Conservation (phyloP, 108 stramenopile genomes). For the Discostella stelligeroides region DNA sequence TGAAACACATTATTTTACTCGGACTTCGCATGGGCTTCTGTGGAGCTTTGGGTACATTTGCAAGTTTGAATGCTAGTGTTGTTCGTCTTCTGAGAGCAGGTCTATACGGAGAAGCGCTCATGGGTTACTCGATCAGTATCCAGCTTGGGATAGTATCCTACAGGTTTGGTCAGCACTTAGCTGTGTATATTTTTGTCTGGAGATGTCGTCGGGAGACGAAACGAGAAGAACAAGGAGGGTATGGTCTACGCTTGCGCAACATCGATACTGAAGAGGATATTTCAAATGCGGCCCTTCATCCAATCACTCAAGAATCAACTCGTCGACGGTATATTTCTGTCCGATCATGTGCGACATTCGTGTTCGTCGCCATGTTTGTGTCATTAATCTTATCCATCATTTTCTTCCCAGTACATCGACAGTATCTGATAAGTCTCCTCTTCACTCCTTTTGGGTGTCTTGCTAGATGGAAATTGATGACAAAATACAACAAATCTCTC, state of each 20-base stretch:
- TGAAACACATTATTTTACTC: conserved; percentile 78
- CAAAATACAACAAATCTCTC: conserved; percentile 62
- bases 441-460: conserved; percentile 82
- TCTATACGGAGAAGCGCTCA: conserved; percentile 66
- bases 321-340: conserved; percentile 58
- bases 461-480: conserved; percentile 70
- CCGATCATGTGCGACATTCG: conserved; percentile 67
- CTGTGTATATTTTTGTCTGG: conserved; percentile 85
- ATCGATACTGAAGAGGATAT: conserved; percentile 33
- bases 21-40: conserved; percentile 84
- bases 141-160: conserved; percentile 79
- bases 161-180: conserved; percentile 79
- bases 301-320: conserved; percentile 4
- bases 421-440: conserved; percentile 67
- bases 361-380: conserved; percentile 64
- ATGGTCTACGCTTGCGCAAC: conserved; percentile 66
- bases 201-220: conserved; percentile 66
- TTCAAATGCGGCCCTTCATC: conserved; percentile 7
- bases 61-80: conserved; percentile 81
- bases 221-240: conserved; percentile 67
- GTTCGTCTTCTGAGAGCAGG: conserved; percentile 62
- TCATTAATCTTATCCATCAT: conserved; percentile 56
- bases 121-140: conserved; percentile 71
- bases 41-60: conserved; percentile 76
- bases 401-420: conserved; percentile 68